These are phyloP conservation scores for Funneliformis mosseae DNA, from an alignment of 192 early-diverging fungal genomes.

Conservation along the genomic window DNA sequence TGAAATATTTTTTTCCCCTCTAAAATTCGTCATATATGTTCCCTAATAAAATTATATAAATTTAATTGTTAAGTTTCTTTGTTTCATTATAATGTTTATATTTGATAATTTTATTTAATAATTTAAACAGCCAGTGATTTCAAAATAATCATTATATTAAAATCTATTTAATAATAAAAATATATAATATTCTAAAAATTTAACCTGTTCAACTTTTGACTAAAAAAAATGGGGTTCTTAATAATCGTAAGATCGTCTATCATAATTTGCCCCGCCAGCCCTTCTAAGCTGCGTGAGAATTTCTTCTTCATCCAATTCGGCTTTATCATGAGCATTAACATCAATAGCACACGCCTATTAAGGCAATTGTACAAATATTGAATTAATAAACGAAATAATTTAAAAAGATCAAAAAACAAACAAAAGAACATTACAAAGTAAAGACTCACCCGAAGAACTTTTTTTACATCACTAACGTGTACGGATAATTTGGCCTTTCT, in stretches of 20 bases:
- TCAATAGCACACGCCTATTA: conserved; percentile 23
- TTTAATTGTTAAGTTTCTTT: too few relatives aligned
- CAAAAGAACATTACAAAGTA: background rate
- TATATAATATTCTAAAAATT: too few relatives aligned
- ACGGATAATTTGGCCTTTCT: conserved; percentile 25
- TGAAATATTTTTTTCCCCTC: too few relatives aligned
- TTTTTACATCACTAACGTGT: conserved; percentile 27
- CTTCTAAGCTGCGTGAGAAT: conserved; percentile 12
- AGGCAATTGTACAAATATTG: background rate
- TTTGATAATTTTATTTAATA: too few relatives aligned
- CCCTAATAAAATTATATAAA: too few relatives aligned
- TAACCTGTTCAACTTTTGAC: too few relatives aligned
- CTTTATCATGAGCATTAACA: conserved; percentile 19
- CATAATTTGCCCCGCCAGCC: conserved; percentile 26
- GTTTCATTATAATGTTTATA: too few relatives aligned
- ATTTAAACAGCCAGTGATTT: too few relatives aligned
- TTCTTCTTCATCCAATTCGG: conserved; percentile 23
- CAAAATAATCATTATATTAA: too few relatives aligned
- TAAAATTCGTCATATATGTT: too few relatives aligned
- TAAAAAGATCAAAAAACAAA: background rate
- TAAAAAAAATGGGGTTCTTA: background rate
- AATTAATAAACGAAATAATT: background rate
- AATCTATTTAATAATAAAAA: too few relatives aligned
- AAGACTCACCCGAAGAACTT: conserved; percentile 4
- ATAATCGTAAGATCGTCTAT: conserved; percentile 25